Evolutionary conservation across 2,329 filamentous ascomycete species (phyloP), one percentile per base, ranked within the genome.

Genomic region (Cercospora sesami): DNA sequence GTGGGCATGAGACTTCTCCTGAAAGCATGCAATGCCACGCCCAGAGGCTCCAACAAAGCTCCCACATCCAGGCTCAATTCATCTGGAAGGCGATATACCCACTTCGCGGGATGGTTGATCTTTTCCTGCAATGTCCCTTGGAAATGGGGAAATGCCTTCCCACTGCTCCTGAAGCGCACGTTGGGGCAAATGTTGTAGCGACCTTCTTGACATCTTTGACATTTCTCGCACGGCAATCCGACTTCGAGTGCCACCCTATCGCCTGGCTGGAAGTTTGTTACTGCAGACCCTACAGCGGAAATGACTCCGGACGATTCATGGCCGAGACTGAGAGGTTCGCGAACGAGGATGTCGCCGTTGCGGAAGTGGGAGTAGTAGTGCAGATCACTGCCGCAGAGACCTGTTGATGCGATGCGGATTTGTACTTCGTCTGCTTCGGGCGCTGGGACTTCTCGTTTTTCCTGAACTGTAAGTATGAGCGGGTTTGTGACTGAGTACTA

Each of bases 221-320:
- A 89, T 48, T 78, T 75, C 45, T 91, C 89, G 82, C 94, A 98
- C 0, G 93, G 92, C 63, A 92, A 86, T 61, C 94, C 94, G 14
- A 96, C 94, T 84, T 98, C 94, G 51, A 98, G 84, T n/a, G 94
- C 93, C 21, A 97, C 90, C 74, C 91, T 89, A 81, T 97, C 94
- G 67, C 94, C 94, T 10, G 85, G 77, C 73, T 86, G 82, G 70
- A 96, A 86, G 33, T 80, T 55, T n/a, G 73, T 63, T 42, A 77
- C 73, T 3, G 70, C 71, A 53, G 82, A 87, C 21, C 93, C 93
- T 48, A 92, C 83, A 57, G 87, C 86, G 64, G 93, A 87, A 48
- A 98, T 85, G 30, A 91, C 90, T 68, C 93, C 94, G 8, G 92
- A 86, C 14, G 93, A 94, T 78, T 91, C 89, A 78, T 91, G 89